phyloP scores from a whole-genome alignment of 1,284 basidiomycete species.

The Ceratobasidium sp. region DNA sequence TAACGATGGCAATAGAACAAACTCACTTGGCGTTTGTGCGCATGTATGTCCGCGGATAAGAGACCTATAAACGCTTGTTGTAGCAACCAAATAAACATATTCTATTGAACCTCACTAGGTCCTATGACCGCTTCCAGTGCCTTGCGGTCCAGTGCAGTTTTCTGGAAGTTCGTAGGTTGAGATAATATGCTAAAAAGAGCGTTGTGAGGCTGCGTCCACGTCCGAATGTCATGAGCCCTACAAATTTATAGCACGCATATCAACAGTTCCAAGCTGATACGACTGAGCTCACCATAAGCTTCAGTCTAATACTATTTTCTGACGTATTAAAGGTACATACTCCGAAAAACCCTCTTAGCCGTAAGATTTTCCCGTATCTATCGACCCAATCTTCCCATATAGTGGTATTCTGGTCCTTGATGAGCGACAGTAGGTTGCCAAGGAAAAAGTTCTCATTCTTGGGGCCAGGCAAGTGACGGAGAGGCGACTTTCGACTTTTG shows the following conservation, averaged over 20 bases:
- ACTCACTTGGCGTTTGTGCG: conserved; percentile 37
- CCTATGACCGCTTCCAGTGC: conserved; percentile 16
- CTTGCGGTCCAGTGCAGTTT: background rate
- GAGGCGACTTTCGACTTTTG: conserved; percentile 15
- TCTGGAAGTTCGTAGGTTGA: conserved; percentile 12
- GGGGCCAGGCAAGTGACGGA: conserved; percentile 33
- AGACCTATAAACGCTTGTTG: conserved; percentile 1
- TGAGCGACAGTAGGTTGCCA: conserved; percentile 31
- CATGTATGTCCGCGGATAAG: conserved; percentile 22
- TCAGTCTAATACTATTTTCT: background rate
- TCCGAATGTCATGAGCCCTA: background rate
- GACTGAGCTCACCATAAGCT: background rate
- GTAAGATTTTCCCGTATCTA: conserved; percentile 43
- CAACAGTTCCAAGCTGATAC: conserved; percentile 15
- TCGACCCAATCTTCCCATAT: conserved; percentile 38
- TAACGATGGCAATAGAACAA: background rate
- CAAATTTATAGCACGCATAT: conserved; percentile 45
- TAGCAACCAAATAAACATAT: background rate
- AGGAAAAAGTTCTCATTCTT: conserved; percentile 17
- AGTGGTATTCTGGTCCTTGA: background rate
- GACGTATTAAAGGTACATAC: conserved; percentile 15
- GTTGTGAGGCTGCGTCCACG: background rate
- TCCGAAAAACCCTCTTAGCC: conserved; percentile 27
- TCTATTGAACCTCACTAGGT: conserved; percentile 26
- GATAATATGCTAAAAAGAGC: background rate